Evolutionary conservation across 1,284 basidiomycete genomes (phyloP).

Genomic region (Ustilago nuda): DNA sequence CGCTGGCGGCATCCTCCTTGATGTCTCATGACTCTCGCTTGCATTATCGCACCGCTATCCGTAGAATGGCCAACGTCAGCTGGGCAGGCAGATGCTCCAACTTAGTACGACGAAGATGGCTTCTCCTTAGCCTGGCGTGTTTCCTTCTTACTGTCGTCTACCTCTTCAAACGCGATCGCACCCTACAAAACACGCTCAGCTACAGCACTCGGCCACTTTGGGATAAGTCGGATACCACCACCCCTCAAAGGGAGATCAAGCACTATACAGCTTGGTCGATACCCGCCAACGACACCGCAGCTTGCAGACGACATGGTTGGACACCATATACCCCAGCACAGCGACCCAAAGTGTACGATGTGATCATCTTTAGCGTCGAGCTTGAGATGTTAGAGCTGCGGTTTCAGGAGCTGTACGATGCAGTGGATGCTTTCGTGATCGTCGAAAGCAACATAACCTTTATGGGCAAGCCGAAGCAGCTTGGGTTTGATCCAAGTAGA

Average conservation of each 20-base stretch:
- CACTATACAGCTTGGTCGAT: constrained; percentile 76
- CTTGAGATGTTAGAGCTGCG: constrained; percentile 79
- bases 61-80: background rate
- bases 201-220: constrained; percentile 77
- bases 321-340: constrained; percentile 25
- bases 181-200: constrained; percentile 60
- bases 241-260: constrained; percentile 70
- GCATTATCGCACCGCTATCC: background rate
- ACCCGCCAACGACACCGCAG: constrained; percentile 71
- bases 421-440: constrained; percentile 77
- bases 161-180: constrained; percentile 26
- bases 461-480: constrained; percentile 36
- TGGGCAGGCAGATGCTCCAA: background rate
- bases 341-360: constrained; percentile 29
- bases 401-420: constrained; percentile 75
- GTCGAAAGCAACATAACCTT: constrained; percentile 74
- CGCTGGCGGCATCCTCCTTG: background rate
- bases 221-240: constrained; percentile 70
- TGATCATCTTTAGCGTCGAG: constrained; percentile 72
- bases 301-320: constrained; percentile 76
- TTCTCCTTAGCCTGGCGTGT: constrained; percentile 7
- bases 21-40: background rate
- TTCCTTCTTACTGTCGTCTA: constrained; percentile 12
- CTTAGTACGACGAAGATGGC: constrained; percentile 14
- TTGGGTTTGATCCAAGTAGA: constrained; percentile 16